A percentile compares a stretch with the other conserved stretches of the same genome.
Conservation (phyloP, 352 stramenopile genomes). For the Phytophthora citrophthora region DNA sequence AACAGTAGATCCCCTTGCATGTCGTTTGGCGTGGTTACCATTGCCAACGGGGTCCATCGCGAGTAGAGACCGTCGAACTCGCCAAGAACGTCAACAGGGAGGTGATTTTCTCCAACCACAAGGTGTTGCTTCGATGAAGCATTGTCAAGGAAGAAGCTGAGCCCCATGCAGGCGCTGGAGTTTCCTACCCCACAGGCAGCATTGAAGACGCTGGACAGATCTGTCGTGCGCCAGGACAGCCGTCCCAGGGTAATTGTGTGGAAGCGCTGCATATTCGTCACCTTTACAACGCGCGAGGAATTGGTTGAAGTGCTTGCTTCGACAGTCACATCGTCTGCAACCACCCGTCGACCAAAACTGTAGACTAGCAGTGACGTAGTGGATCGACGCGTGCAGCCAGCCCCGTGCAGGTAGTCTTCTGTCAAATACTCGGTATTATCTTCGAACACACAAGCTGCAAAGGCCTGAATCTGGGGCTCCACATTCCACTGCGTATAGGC, state of each 20-base stretch:
- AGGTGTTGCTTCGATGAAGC: conserved; percentile 21
- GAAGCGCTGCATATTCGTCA: conserved; percentile 48
- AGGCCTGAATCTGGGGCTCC: conserved; percentile 46
- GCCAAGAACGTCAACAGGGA: conserved; percentile 39
- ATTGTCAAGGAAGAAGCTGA: conserved; percentile 42
- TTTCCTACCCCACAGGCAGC: conserved; percentile 28
- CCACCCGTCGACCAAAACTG: conserved; percentile 46
- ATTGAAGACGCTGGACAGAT: conserved; percentile 52
- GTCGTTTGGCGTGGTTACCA: conserved; percentile 33
- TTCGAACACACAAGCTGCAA: conserved; percentile 40
- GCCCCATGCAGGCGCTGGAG: conserved; percentile 33
- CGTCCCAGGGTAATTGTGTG: conserved; percentile 56
- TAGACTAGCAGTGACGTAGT: conserved; percentile 57
- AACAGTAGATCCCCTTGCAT: conserved; percentile 47
- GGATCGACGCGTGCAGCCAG: conserved; percentile 27
- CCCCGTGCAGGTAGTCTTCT: conserved; percentile 33
- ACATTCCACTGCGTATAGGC: conserved; percentile 30
- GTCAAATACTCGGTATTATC: conserved; percentile 40
- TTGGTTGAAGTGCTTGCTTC: conserved; percentile 15
- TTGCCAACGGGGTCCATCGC: conserved; percentile 49
- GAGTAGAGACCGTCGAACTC: conserved; percentile 48
- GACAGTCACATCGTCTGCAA: conserved; percentile 41
- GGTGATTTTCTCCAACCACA: conserved; percentile 45
- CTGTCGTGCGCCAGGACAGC: conserved; percentile 41
- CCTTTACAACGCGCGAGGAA: conserved; percentile 20